phyloP scores from a whole-genome alignment of 371 early-diverging fungal genomes.

The Smittium culicis region DNA sequence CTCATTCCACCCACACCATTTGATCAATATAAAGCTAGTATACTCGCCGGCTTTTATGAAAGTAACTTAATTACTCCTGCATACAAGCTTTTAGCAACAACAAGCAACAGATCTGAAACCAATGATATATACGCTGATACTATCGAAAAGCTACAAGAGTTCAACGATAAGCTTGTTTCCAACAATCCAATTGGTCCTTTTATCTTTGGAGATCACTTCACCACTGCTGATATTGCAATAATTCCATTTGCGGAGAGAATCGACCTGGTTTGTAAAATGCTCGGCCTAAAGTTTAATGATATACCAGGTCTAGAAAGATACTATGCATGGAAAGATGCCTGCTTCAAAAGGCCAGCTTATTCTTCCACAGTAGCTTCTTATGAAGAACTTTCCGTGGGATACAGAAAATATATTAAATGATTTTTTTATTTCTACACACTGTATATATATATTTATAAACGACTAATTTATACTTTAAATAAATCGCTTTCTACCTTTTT shows the following conservation, averaged over 20 bases:
- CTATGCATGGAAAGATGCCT: neutral
- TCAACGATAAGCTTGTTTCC: slow-evolving; percentile 31
- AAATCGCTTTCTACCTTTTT: too few relatives aligned
- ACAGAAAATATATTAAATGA: neutral
- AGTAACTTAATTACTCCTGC: slow-evolving; percentile 17
- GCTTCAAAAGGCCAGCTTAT: neutral
- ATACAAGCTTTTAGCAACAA: slow-evolving; percentile 22
- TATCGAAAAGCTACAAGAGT: slow-evolving; percentile 11
- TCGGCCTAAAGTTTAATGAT: neutral
- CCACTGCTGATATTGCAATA: slow-evolving; percentile 43
- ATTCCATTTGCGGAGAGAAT: slow-evolving; percentile 38
- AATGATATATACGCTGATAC: slow-evolving; percentile 5
- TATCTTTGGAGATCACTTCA: slow-evolving; percentile 40
- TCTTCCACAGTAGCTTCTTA: neutral
- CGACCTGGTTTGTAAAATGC: neutral
- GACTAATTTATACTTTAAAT: too few relatives aligned
- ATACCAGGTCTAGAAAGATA: neutral
- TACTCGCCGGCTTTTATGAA: slow-evolving; percentile 36
- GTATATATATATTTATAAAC: too few relatives aligned
- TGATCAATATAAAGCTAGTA: slow-evolving; percentile 47
- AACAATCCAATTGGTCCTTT: slow-evolving; percentile 42
- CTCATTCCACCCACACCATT: slow-evolving; percentile 51
- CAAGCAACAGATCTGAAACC: slow-evolving; percentile 17
- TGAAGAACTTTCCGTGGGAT: neutral
- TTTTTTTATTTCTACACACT: too few relatives aligned